Percentiles rank a stretch among this genome's conserved stretches.
These are phyloP conservation scores for Plantago coronopus DNA, from an alignment of 305 asterid species.

Conservation along the genomic window DNA sequence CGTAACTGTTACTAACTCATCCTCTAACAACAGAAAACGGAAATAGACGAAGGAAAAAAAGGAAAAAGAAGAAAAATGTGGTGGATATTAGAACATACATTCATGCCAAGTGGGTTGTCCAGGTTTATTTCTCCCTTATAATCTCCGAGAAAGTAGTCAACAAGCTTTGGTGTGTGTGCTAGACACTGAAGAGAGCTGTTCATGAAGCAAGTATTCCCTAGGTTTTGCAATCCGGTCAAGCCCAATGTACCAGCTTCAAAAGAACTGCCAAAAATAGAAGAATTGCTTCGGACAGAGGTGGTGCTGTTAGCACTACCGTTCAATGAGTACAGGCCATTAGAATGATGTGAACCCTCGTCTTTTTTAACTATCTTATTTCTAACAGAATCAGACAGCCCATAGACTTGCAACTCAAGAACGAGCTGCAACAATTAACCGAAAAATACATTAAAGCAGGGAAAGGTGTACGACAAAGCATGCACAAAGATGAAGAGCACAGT, in stretches of 20 bases:
- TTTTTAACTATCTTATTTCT: slow-evolving; percentile 54
- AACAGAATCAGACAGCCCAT: slow-evolving; percentile 75
- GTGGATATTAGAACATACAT: slow-evolving; percentile 44
- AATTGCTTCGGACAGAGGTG: slow-evolving; percentile 46
- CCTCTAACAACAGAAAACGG: slow-evolving; percentile 1
- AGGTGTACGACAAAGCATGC: slow-evolving; percentile 10
- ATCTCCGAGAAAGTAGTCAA: slow-evolving; percentile 96
- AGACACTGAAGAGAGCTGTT: slow-evolving; percentile 92
- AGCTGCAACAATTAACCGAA: slow-evolving; percentile 43
- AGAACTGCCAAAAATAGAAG: slow-evolving; percentile 22
- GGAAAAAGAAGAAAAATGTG: neutral
- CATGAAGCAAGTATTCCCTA: slow-evolving; percentile 98
- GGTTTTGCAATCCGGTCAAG: slow-evolving; percentile 84
- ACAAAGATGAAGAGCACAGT: slow-evolving; percentile 18
- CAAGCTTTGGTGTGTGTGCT: slow-evolving; percentile 89
- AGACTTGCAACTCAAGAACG: slow-evolving; percentile 91
- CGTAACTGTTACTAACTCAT: slow-evolving; percentile 7
- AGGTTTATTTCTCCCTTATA: slow-evolving; percentile 73
- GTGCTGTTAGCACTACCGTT: slow-evolving; percentile 50
- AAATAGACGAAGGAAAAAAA: neutral
- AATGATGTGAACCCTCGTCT: slow-evolving; percentile 42
- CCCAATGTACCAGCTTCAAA: slow-evolving; percentile 83
- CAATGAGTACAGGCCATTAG: slow-evolving; percentile 47
- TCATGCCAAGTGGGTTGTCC: slow-evolving; percentile 95
- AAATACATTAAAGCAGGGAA: slow-evolving; percentile 22